Evolutionary conservation across 1,284 basidiomycete genomes (phyloP).

Genomic region (Sanghuangporus weigelae): DNA sequence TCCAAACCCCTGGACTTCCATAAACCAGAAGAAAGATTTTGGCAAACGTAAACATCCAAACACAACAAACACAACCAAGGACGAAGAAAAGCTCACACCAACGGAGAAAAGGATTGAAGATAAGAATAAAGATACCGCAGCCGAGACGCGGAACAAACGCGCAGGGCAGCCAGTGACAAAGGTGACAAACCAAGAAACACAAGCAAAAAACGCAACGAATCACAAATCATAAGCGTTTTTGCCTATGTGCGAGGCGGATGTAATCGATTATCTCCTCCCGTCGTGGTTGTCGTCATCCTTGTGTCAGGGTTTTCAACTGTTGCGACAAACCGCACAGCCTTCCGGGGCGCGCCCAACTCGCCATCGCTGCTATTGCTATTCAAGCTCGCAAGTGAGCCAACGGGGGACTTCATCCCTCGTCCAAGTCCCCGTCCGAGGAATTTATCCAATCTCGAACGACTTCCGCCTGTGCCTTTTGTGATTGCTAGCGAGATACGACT

Average conservation of each 20-base stretch:
- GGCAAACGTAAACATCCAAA: background rate
- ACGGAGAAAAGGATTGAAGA: background rate
- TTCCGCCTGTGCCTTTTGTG: background rate
- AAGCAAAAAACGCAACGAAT: background rate
- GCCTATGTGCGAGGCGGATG: background rate
- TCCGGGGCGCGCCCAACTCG: background rate
- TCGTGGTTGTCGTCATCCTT: background rate
- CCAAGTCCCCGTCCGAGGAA: conserved; percentile 1
- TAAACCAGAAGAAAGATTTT: background rate
- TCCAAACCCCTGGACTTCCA: background rate
- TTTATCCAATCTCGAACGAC: conserved; percentile 8
- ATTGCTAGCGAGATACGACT: conserved; percentile 8
- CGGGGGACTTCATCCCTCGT: background rate
- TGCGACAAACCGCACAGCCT: conserved; percentile 13
- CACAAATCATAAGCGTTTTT: no score
- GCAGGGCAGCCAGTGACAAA: background rate
- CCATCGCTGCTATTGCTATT: conserved; percentile 12
- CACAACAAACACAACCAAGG: background rate
- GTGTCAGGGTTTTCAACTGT: background rate
- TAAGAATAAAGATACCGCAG: background rate
- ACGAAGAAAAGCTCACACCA: background rate
- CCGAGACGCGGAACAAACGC: background rate
- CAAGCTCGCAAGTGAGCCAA: conserved; percentile 1
- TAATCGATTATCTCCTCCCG: background rate
- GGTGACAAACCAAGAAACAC: background rate